Percentiles rank a stretch among this genome's conserved stretches.
Conservation (phyloP, 768 basidiomycete genomes). For the Termitomyces sp. region DNA sequence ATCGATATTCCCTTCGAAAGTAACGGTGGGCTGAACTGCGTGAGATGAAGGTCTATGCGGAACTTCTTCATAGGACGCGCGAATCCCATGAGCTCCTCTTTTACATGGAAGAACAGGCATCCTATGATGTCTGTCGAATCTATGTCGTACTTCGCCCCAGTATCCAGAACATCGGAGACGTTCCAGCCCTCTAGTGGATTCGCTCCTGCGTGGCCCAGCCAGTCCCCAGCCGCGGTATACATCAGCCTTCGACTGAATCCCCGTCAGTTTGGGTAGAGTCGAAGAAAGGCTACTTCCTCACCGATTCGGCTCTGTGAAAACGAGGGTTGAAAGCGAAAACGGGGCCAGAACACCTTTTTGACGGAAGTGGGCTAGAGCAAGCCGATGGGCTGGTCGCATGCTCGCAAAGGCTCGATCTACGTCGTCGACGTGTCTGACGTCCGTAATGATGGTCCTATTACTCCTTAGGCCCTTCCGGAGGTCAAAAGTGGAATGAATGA, state of each 20-base stretch:
- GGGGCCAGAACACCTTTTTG: constrained; percentile 36
- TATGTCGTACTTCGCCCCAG: constrained; percentile 31
- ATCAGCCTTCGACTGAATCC: constrained; percentile 28
- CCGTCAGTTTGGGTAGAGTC: not conserved
- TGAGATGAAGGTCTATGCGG: constrained; percentile 34
- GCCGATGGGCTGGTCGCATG: constrained; percentile 38
- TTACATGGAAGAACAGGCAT: constrained; percentile 42
- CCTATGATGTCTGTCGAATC: constrained; percentile 36
- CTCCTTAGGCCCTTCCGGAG: constrained; percentile 25
- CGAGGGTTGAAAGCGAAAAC: constrained; percentile 27
- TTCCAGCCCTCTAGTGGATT: constrained; percentile 52
- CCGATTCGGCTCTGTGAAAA: constrained; percentile 38
- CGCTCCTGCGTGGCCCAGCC: constrained; percentile 36
- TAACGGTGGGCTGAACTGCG: constrained; percentile 37
- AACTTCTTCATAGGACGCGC: constrained; percentile 31
- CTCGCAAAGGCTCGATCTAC: constrained; percentile 35
- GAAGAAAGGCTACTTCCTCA: constrained; percentile 10
- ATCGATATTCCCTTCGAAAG: constrained; percentile 39
- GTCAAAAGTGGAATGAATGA: constrained; percentile 19
- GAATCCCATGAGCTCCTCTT: constrained; percentile 36
- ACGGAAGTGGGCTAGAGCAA: constrained; percentile 33
- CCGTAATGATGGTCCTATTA: constrained; percentile 27
- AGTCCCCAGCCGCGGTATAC: constrained; percentile 41
- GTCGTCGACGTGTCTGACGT: constrained; percentile 36
- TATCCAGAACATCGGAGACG: constrained; percentile 33